Conservation (phyloP, 1,139 yeast species). For the Ogataea hybrid region DNA sequence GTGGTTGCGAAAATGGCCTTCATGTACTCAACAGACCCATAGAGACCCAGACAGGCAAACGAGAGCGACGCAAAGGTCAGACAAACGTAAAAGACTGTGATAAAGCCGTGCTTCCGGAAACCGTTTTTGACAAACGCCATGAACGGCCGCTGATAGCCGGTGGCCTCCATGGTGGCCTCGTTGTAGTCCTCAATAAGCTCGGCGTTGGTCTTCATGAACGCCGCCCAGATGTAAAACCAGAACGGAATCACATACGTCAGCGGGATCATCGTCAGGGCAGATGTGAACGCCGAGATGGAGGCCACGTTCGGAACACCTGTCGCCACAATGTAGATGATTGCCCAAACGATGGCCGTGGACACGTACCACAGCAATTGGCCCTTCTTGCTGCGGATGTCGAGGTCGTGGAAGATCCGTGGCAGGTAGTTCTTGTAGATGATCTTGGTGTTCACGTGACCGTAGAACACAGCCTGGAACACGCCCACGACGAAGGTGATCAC, state of each 20-base stretch:
- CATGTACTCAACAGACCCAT: constrained; percentile 34
- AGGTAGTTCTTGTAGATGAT: constrained; percentile 40
- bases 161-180: constrained; percentile 5
- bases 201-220: constrained; percentile 10
- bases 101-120: constrained; percentile 21
- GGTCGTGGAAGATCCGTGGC: constrained; percentile 34
- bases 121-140: constrained; percentile 7
- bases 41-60: constrained; percentile 38
- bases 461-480: constrained; percentile 41
- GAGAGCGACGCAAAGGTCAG: constrained; percentile 36
- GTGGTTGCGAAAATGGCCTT: constrained; percentile 26
- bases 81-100: constrained; percentile 17
- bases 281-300: constrained; percentile 47
- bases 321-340: constrained; percentile 42
- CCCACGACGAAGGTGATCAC: constrained; percentile 39
- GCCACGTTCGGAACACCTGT: constrained; percentile 55
- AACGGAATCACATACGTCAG: constrained; percentile 47
- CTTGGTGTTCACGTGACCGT: constrained; percentile 44
- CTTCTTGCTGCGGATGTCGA: constrained; percentile 32
- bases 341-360: constrained; percentile 39
- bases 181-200: constrained; percentile 10
- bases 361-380: constrained; percentile 39
- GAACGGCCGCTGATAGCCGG: constrained; percentile 1
- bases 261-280: constrained; percentile 48
- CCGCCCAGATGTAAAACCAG: constrained; percentile 26